Evolutionary conservation across 1,284 basidiomycete species (phyloP), one percentile per base, ranked within the genome.

Genomic region (Pyrrhoderma lamaoense): DNA sequence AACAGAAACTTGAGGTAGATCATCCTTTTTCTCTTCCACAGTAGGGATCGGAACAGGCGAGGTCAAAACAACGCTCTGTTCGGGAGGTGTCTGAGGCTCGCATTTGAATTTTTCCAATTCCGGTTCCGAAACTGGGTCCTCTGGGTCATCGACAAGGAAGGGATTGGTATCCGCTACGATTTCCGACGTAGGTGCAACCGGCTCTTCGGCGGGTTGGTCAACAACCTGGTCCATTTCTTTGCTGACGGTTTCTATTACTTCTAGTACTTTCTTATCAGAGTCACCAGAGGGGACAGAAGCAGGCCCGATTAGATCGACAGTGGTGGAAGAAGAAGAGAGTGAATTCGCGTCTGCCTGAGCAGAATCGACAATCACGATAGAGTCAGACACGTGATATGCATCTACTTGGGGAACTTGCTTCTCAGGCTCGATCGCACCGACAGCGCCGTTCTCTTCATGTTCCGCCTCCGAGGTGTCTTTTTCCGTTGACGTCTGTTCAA

Each of bases 71-170:
- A 22, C 42, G 36, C 19, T 38, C 39, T 27, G 14, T n/a, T 16
- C 42, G 22, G 42, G 31, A 5, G 45, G 19, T 13, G 18, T 19
- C 44, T 13, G 4, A 31, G 16, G 37, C 42, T 35, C 50, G 27
- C 11, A 5, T 11, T 31, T 31, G 11, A 31, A 5, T 31, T 39
- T 37, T 36, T 39, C 34, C 14, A 47, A 8, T 37, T 51, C 53
- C 18, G 40, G 43, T 16, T 55, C 53, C 27, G 53, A 51, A 14
- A 48, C 21, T 8, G 59, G 54, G 7, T 58, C 57, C 21, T 56
- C 54, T 27, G 59, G 56, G 37, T 58, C 59, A 22, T 55, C 54
- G 8, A 42, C 49, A 3, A 47, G 36, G 49, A 60, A 58, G 8
- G 47, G 54, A 38, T 56, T 49, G 25, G 52, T 47, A 31, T 56